Percentiles rank a stretch among this genome's conserved stretches.
These are phyloP conservation scores for Alternaria sp. DNA, from an alignment of 2,329 filamentous ascomycete genomes.

Conservation along the genomic window DNA sequence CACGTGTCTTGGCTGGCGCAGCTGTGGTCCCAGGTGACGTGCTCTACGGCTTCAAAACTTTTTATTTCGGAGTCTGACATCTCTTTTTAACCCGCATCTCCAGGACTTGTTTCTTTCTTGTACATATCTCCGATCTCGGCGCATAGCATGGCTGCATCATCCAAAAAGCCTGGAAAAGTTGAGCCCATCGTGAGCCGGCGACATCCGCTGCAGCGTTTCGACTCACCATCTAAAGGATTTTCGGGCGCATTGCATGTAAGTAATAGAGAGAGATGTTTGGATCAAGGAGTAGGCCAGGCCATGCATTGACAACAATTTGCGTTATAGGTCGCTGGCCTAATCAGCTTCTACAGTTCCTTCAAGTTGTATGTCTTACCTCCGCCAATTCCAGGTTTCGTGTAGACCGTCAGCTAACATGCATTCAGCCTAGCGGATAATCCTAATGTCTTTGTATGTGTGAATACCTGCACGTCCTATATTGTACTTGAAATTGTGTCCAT, in stretches of 20 bases:
- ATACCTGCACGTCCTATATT: background rate
- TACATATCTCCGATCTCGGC: background rate
- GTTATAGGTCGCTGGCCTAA: constrained; percentile 50
- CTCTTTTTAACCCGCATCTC: background rate
- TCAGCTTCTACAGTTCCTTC: constrained; percentile 57
- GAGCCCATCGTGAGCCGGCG: constrained; percentile 43
- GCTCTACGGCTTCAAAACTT: constrained; percentile 1
- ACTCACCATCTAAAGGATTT: constrained; percentile 69
- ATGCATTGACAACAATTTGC: background rate
- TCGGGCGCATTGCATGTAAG: constrained; percentile 69
- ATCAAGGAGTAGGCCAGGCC: background rate
- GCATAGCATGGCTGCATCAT: constrained; percentile 12
- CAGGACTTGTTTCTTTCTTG: background rate
- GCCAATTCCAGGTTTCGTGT: background rate
- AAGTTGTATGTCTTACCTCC: constrained; percentile 43
- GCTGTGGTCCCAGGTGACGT: background rate
- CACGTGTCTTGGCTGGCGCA: constrained; percentile 24
- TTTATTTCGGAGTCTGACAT: background rate
- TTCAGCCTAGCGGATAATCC: constrained; percentile 43
- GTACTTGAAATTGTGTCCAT: background rate
- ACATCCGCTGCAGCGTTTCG: constrained; percentile 72
- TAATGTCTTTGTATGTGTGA: constrained; percentile 35
- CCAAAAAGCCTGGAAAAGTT: constrained; percentile 6
- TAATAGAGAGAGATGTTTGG: background rate
- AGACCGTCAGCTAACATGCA: constrained; percentile 13